Percentiles rank a stretch among this genome's conserved stretches.
Evolutionary conservation across 73 alveolate genomes (phyloP).

Genomic region (Uronychia binucleata): DNA sequence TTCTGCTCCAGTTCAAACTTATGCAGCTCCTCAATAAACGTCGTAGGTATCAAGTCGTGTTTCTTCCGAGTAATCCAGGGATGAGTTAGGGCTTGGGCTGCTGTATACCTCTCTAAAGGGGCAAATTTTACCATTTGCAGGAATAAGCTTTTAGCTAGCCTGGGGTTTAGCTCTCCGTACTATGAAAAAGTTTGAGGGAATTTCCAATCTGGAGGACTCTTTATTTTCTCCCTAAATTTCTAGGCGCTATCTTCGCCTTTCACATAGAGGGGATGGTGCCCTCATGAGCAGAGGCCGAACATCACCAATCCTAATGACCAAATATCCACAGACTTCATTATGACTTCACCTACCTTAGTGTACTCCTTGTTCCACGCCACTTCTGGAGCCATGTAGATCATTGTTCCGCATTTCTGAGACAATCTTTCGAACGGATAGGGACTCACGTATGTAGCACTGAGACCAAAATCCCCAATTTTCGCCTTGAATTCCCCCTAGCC

Average conservation of each 20-base stretch:
- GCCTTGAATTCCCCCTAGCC: constrained; percentile 53
- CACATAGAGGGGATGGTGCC: constrained; percentile 70
- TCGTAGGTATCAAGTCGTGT: not conserved
- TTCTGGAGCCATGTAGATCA: constrained; percentile 89
- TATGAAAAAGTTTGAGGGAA: not conserved
- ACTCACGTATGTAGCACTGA: constrained; percentile 56
- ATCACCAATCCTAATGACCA: constrained; percentile 73
- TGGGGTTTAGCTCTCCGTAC: constrained; percentile 10
- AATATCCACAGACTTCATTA: constrained; percentile 60
- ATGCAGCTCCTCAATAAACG: not conserved
- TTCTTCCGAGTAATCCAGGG: constrained; percentile 80
- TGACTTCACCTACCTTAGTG: constrained; percentile 14
- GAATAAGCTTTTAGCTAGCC: constrained; percentile 60
- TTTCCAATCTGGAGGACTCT: constrained; percentile 1
- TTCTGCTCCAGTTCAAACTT: not conserved
- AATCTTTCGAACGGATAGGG: constrained; percentile 37
- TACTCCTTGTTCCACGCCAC: constrained; percentile 63
- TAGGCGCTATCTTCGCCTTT: constrained; percentile 38
- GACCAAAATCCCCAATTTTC: constrained; percentile 78
- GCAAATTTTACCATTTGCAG: constrained; percentile 45
- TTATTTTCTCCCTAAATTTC: constrained; percentile 14
- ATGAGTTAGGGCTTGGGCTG: constrained; percentile 62
- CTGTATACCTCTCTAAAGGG: constrained; percentile 70
- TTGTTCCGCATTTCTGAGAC: constrained; percentile 73
- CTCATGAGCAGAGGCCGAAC: constrained; percentile 59